phyloP scores from a whole-genome alignment of 495 filamentous ascomycete species.

The Penicillium waksmanii region DNA sequence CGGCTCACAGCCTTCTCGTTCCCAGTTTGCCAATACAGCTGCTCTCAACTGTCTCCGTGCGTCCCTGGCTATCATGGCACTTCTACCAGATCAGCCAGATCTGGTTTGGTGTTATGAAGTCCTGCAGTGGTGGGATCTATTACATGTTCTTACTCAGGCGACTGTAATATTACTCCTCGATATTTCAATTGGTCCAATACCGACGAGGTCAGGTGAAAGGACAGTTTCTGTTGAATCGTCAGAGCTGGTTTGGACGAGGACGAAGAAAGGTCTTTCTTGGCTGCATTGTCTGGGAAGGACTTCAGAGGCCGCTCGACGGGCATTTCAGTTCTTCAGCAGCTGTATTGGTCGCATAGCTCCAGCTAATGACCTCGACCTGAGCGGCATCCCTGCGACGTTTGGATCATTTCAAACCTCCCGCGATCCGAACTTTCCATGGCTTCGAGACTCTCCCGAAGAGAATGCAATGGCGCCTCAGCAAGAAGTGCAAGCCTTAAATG shows the following conservation, averaged over 20 bases:
- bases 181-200: conserved; percentile 36
- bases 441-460: background rate
- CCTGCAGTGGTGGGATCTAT: conserved; percentile 62
- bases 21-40: conserved; percentile 49
- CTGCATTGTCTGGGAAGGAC: background rate
- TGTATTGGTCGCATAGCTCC: background rate
- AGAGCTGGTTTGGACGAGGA: background rate
- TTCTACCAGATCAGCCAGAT: conserved; percentile 45
- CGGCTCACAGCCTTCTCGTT: conserved; percentile 19
- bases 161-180: conserved; percentile 62
- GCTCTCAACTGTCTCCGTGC: conserved; percentile 57
- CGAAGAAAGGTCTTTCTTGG: background rate
- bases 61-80: conserved; percentile 28
- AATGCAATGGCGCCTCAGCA: background rate
- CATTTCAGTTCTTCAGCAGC: background rate
- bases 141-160: conserved; percentile 66
- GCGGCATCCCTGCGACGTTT: background rate
- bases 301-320: background rate
- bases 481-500: background rate
- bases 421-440: background rate
- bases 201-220: background rate
- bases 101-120: background rate
- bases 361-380: background rate
- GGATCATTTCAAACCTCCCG: background rate
- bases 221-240: background rate